phyloP scores from a whole-genome alignment of 2,329 filamentous ascomycete species.

The Xylaria multiplex region DNA sequence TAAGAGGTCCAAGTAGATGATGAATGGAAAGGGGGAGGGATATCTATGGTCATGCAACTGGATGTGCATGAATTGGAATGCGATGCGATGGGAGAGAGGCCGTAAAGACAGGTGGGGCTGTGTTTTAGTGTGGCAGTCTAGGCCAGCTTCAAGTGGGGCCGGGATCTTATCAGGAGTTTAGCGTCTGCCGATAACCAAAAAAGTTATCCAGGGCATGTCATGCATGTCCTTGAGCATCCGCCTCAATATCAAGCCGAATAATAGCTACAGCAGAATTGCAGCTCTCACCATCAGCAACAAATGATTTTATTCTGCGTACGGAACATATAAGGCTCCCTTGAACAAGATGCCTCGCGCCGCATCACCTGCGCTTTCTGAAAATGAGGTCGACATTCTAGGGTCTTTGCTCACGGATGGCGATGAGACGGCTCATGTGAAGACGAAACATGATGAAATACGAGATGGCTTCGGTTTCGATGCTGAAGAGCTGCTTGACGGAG shows the following conservation, averaged over 20 bases:
- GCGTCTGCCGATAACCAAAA: constrained; percentile 36
- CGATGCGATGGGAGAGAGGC: constrained; percentile 13
- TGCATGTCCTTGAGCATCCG: constrained; percentile 12
- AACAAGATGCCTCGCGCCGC: constrained; percentile 74
- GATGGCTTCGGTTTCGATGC: constrained; percentile 64
- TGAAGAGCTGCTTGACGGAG: constrained; percentile 69
- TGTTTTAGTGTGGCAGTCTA: not conserved
- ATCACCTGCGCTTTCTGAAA: constrained; percentile 88
- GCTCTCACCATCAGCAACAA: not conserved
- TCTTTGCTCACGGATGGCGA: constrained; percentile 75
- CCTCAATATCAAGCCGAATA: constrained; percentile 13
- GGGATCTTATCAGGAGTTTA: constrained; percentile 34
- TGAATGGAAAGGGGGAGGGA: not conserved
- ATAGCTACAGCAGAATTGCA: not conserved
- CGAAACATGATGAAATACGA: constrained; percentile 50
- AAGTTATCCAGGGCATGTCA: constrained; percentile 26
- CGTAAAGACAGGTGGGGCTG: constrained; percentile 15
- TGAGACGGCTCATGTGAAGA: constrained; percentile 56
- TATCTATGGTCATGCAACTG: not conserved
- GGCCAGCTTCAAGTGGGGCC: constrained; percentile 24
- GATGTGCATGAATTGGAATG: not conserved
- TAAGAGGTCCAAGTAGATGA: not conserved
- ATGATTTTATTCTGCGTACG: not conserved
- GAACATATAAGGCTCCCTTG: not conserved
- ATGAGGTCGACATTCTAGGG: constrained; percentile 88